Percentiles rank a stretch among this genome's conserved stretches.
These are phyloP conservation scores for Eragrostis tef DNA, from an alignment of 202 grass and related monocot species.

Conservation along the genomic window DNA sequence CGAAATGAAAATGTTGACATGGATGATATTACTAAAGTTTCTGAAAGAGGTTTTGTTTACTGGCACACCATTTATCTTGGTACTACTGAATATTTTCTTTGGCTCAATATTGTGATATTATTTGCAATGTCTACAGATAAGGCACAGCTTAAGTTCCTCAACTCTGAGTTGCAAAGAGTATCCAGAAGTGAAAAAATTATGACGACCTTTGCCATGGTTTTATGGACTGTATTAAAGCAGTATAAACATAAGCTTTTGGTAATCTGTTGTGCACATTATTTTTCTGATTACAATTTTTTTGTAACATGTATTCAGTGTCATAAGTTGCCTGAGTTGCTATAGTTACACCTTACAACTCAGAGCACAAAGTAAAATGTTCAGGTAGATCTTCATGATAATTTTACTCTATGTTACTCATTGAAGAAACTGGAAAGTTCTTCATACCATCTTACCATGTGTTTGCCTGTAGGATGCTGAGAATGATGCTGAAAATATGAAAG, in stretches of 20 bases:
- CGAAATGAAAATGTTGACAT: constrained; percentile 37
- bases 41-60: constrained; percentile 60
- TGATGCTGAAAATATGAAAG: constrained; percentile 48
- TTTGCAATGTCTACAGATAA: constrained; percentile 40
- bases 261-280: constrained; percentile 36
- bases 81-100: constrained; percentile 4
- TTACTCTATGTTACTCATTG: background rate
- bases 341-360: background rate
- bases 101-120: constrained; percentile 1
- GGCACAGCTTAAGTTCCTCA: constrained; percentile 17
- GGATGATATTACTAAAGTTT: constrained; percentile 43
- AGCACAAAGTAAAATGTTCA: background rate
- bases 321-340: constrained; percentile 8
- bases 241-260: constrained; percentile 81
- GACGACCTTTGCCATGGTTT: constrained; percentile 68
- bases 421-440: background rate
- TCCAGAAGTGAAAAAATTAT: constrained; percentile 76
- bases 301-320: constrained; percentile 35
- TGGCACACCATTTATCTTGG: background rate
- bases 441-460: constrained; percentile 17
- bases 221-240: constrained; percentile 73
- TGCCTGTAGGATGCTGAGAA: constrained; percentile 67
- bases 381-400: constrained; percentile 9
- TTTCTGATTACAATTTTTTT: constrained; percentile 13
- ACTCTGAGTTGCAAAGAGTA: constrained; percentile 59